These are phyloP conservation scores for Scheffersomyces quercinus DNA, from an alignment of 1,139 yeast genomes.

Conservation along the genomic window DNA sequence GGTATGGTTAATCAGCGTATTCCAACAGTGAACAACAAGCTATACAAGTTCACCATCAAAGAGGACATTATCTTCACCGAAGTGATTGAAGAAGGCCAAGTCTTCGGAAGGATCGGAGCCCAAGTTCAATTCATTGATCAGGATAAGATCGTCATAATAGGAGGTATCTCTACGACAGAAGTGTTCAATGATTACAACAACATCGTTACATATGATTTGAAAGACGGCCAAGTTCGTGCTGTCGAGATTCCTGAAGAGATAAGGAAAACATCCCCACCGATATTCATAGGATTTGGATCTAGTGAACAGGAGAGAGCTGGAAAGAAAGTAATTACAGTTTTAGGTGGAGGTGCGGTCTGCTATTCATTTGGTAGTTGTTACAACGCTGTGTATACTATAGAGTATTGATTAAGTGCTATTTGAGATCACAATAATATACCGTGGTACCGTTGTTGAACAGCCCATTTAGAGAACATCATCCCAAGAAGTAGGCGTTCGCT, in stretches of 20 bases:
- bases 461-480: neutral
- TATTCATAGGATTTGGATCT: slow-evolving; percentile 62
- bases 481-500: neutral
- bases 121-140: slow-evolving; percentile 25
- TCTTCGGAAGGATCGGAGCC: slow-evolving; percentile 52
- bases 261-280: slow-evolving; percentile 46
- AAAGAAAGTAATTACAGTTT: slow-evolving; percentile 20
- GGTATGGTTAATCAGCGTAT: slow-evolving; percentile 43
- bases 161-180: slow-evolving; percentile 56
- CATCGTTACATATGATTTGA: slow-evolving; percentile 35
- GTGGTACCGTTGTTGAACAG: neutral
- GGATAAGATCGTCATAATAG: slow-evolving; percentile 46
- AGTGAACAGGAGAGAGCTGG: slow-evolving; percentile 14
- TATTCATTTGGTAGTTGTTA: slow-evolving; percentile 79
- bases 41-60: slow-evolving; percentile 33
- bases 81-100: slow-evolving; percentile 9
- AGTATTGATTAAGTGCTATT: no score
- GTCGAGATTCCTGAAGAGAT: slow-evolving; percentile 30
- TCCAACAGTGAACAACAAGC: slow-evolving; percentile 33
- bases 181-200: slow-evolving; percentile 38
- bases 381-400: slow-evolving; percentile 29
- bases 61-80: slow-evolving; percentile 10
- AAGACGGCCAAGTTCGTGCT: slow-evolving; percentile 14
- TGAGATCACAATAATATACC: neutral
- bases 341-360: slow-evolving; percentile 84